Percentiles rank a stretch among this genome's conserved stretches.
Evolutionary conservation across 805 yeast species (phyloP).

Genomic region (Huiozyma sinensis): DNA sequence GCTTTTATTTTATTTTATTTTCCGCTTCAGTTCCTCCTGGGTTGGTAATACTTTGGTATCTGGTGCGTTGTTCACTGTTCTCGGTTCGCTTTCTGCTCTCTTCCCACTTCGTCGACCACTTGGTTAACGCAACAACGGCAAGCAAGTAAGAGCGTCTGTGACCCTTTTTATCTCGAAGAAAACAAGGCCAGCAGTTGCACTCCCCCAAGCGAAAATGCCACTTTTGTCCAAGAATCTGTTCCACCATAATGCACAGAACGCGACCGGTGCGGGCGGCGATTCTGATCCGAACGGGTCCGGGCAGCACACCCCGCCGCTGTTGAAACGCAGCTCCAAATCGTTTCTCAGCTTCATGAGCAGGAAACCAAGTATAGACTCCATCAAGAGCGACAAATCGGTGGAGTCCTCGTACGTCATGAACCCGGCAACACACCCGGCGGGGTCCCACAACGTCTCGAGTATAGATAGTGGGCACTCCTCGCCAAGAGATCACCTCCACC

Average conservation of each 20-base stretch:
- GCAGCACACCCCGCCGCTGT: slow-evolving; percentile 4
- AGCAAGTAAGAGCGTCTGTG: too few relatives aligned
- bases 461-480: not conserved
- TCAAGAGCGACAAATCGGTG: slow-evolving; percentile 22
- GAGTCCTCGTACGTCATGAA: slow-evolving; percentile 13
- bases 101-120: too few relatives aligned
- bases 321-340: slow-evolving; percentile 19
- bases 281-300: too few relatives aligned
- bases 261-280: too few relatives aligned
- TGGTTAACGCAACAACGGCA: too few relatives aligned
- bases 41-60: too few relatives aligned
- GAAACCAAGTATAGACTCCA: slow-evolving; percentile 24
- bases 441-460: not conserved
- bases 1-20: too few relatives aligned
- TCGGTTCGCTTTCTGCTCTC: too few relatives aligned
- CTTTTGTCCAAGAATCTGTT: slow-evolving; percentile 24
- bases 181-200: too few relatives aligned
- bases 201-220: slow-evolving; percentile 13
- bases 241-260: slow-evolving; percentile 4
- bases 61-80: too few relatives aligned
- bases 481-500: not conserved
- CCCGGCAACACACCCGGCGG: slow-evolving; percentile 3
- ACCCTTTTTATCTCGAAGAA: too few relatives aligned
- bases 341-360: slow-evolving; percentile 24
- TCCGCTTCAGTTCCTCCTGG: too few relatives aligned